Conservation (phyloP, 257 asterid species). For the Leonotis leonurus region DNA sequence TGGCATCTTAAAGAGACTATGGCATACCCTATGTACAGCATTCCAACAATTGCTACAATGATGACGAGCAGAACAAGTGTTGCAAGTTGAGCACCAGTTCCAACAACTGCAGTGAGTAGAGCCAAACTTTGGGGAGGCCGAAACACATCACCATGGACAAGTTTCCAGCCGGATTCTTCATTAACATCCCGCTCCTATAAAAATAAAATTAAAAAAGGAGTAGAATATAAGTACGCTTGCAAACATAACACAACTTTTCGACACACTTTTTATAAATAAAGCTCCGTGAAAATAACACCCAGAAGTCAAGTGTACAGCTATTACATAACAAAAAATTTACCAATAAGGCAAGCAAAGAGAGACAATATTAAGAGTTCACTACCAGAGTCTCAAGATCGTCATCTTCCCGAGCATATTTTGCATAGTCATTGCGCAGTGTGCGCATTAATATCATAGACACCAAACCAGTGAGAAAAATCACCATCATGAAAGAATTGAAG, state of each 20-base stretch:
- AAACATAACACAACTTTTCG: neutral
- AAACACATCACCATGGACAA: constrained; percentile 91
- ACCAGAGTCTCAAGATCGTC: constrained; percentile 97
- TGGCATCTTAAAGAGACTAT: neutral
- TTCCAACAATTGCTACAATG: constrained; percentile 66
- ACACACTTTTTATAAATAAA: neutral
- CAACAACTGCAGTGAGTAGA: constrained; percentile 75
- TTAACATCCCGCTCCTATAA: constrained; percentile 70
- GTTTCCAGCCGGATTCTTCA: constrained; percentile 97
- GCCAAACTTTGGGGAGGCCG: constrained; percentile 63
- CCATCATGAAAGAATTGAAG: constrained; percentile 99
- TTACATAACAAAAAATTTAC: neutral
- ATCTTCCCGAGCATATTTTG: constrained; percentile 98
- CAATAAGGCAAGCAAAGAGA: neutral
- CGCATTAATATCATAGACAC: constrained; percentile 98
- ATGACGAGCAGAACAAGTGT: constrained; percentile 66
- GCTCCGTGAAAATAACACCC: neutral
- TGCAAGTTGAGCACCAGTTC: constrained; percentile 86
- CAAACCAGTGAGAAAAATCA: constrained; percentile 91
- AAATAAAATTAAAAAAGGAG: constrained; percentile 19
- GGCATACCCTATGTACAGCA: constrained; percentile 75
- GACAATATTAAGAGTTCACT: constrained; percentile 15
- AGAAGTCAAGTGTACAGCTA: neutral
- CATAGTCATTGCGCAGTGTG: constrained; percentile 93
- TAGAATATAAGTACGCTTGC: constrained; percentile 7